Conservation (phyloP, 2,329 filamentous ascomycete genomes). For the Pseudodiploospora longispora region DNA sequence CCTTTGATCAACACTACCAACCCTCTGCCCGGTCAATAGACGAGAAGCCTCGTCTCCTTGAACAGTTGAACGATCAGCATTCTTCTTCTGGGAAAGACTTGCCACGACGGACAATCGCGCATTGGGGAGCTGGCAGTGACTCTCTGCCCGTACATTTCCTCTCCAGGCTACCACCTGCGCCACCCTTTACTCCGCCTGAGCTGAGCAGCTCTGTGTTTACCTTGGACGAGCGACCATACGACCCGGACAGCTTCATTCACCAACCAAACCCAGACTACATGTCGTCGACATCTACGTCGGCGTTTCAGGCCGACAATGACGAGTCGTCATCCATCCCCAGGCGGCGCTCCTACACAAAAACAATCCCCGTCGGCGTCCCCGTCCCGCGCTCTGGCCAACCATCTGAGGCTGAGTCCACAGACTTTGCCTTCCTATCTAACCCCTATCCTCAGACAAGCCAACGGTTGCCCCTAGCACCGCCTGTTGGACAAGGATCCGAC, state of each 20-base stretch:
- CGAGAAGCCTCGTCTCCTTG: constrained; percentile 14
- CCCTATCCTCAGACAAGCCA: constrained; percentile 43
- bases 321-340: constrained; percentile 25
- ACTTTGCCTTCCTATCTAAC: constrained; percentile 33
- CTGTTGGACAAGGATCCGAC: constrained; percentile 13
- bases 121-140: constrained; percentile 18
- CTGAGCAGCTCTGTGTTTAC: constrained; percentile 34
- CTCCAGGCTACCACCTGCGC: constrained; percentile 35
- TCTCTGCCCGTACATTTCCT: constrained; percentile 22
- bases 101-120: constrained; percentile 1
- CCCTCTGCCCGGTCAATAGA: constrained; percentile 17
- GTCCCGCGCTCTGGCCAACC: constrained; percentile 15
- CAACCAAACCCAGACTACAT: constrained; percentile 44
- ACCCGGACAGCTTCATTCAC: constrained; percentile 32
- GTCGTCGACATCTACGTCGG: constrained; percentile 24
- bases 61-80: constrained; percentile 1
- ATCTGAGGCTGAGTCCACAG: constrained; percentile 15
- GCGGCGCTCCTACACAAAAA: constrained; percentile 35
- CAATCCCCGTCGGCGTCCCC: constrained; percentile 28
- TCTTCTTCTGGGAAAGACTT: constrained; percentile 9
- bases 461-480: constrained; percentile 40
- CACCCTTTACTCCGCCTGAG: constrained; percentile 41
- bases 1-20: constrained; percentile 13
- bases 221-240: constrained; percentile 29
- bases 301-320: constrained; percentile 18